Evolutionary conservation across 169 alveolate species (phyloP), one percentile per base, ranked within the genome.

Genomic region (Plasmodium adleri): DNA sequence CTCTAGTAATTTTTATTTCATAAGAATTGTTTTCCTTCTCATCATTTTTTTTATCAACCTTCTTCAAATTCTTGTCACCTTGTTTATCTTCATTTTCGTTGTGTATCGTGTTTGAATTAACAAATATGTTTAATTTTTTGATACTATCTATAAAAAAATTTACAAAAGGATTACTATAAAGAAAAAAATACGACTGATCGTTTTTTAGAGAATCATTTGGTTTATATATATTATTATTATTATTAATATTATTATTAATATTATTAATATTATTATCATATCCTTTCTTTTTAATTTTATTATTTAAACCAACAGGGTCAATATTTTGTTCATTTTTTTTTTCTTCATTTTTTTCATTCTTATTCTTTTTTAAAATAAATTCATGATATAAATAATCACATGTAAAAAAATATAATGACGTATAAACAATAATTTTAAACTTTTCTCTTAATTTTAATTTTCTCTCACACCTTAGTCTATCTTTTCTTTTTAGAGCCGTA

Each of bases 371-470:
- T 63, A 86, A 64, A 26, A 71, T 64, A 59, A 59, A 86, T 45
- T 71, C 88, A 43, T 86, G 92, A 67, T 86, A 86, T 26, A 86
- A 20, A 72, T 71, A 86, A 54, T 86, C 92, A 32, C 68, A 58
- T 12, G 88, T 50, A 59, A 86, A 72, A 72, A 86, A 63, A 68
- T 86, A 86, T 8, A 86, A n/a, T 20, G 92, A 86, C n/a, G 78
- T 71, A 73, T 71, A 86, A 86, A 86, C 13, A 66, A 86, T 39
- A 50, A 86, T 66, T 45, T 86, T 72, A 20, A 86, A n/a, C 66
- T 71, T 86, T 86, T 86, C 92, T 73, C 28, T 86, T 2, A 86
- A 39, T 62, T 86, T 47, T 71, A 86, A 13, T n/a, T 60, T 60
- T 52, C 26, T 86, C 58, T 74, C 88, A 45, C 26, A 20, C 39